Evolutionary conservation across 768 basidiomycete species (phyloP).

Genomic region (Rhodotorula kratochvilovae): DNA sequence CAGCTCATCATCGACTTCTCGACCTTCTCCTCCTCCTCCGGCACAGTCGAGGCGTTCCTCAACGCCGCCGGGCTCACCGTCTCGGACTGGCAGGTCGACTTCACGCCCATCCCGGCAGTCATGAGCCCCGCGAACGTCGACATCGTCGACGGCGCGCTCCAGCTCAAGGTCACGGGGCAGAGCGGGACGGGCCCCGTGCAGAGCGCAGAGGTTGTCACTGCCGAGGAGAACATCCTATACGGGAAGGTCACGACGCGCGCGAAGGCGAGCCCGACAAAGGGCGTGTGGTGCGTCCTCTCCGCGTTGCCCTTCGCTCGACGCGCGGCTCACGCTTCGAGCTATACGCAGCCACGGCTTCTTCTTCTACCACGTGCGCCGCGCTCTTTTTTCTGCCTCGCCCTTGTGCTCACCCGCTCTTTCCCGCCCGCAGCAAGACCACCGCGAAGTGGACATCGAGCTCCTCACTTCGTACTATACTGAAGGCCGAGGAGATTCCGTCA

Average conservation of each 20-base stretch:
- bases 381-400: no score
- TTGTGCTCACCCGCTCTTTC: no score
- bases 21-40: not conserved
- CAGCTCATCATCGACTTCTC: constrained; percentile 5
- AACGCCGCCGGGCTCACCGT: not conserved
- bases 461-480: constrained; percentile 4
- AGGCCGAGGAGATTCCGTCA: constrained; percentile 7
- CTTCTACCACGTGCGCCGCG: constrained; percentile 11
- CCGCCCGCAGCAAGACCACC: not conserved
- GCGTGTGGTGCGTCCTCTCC: constrained; percentile 6
- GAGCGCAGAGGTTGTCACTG: constrained; percentile 11
- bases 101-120: constrained; percentile 4
- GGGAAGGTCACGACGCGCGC: constrained; percentile 21
- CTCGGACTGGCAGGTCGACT: not conserved
- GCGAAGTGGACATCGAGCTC: constrained; percentile 22
- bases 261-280: constrained; percentile 8
- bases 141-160: constrained; percentile 5
- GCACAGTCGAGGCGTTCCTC: not conserved
- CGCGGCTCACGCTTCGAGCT: no score
- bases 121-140: constrained; percentile 9
- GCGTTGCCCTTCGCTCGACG: not conserved
- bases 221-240: not conserved
- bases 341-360: constrained; percentile 6
- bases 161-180: constrained; percentile 14
- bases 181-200: constrained; percentile 5